phyloP scores from a whole-genome alignment of 2,329 filamentous ascomycete genomes.

The Alternaria sp. region DNA sequence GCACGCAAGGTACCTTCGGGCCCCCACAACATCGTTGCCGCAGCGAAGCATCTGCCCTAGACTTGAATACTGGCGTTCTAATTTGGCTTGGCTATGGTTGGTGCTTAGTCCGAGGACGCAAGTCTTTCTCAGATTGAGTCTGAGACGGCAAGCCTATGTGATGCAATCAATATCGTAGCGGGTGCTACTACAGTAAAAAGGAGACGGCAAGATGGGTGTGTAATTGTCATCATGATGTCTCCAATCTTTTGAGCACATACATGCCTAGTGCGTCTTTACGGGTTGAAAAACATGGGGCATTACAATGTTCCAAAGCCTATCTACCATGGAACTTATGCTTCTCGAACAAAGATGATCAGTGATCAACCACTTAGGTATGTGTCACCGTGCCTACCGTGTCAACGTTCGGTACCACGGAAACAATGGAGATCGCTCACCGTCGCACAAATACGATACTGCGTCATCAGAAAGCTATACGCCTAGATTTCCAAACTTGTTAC shows the following conservation, averaged over 20 bases:
- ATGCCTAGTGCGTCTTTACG: background rate
- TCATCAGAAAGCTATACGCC: background rate
- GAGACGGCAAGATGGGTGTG: background rate
- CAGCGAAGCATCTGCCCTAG: background rate
- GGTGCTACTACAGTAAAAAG: background rate
- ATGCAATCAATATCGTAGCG: background rate
- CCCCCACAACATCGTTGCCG: background rate
- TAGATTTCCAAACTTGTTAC: background rate
- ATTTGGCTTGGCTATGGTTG: background rate
- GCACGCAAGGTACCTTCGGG: background rate
- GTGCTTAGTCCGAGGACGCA: background rate
- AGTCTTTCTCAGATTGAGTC: background rate
- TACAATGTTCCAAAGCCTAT: background rate
- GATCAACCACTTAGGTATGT: background rate
- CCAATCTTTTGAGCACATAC: background rate
- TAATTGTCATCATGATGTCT: background rate
- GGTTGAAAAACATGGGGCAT: background rate
- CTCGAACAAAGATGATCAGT: background rate
- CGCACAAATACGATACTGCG: background rate
- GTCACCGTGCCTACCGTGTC: background rate
- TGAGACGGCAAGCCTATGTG: background rate
- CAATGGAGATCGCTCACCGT: background rate
- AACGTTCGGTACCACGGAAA: conserved; percentile 7
- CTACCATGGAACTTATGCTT: background rate
- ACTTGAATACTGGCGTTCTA: background rate